Evolutionary conservation across 1,284 basidiomycete genomes (phyloP), one percentile per base, ranked within the genome.

Genomic region (Pisolithus thermaeus): DNA sequence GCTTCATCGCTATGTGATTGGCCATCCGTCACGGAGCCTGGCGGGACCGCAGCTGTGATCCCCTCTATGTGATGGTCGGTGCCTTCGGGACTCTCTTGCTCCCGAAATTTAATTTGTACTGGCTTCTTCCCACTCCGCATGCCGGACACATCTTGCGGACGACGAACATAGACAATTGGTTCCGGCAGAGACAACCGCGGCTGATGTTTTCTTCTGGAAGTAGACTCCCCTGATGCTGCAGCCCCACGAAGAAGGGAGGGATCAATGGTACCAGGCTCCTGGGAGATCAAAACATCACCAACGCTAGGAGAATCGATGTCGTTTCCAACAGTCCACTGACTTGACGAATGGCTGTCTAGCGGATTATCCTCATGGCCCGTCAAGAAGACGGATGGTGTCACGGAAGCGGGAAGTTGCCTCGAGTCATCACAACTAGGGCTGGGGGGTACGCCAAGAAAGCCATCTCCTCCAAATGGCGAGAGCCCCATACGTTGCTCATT

Each of bases 71-170:
- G 7, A 52, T 46, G 14, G 51, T 49, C 38, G 2, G 49, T 28
- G 8, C 46, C 1, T 3, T 51, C 32, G 27, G 52, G 23, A 11
- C 28, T 51, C 9, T 38, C 54, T 3, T 53, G 48, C 16, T 58
- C 58, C 4, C 64, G 67, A 20, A 66, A 66, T 43, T 68, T 66
- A 49, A 66, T 69, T 46, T 58, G 66, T 16, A 66, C 66, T 1
- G 55, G 23, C 20, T 62, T 64, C 48, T 63, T 69, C 18, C 46
- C 23, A 23, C 56, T 56, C 3, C 59, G 48, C 27, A 56, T 37
- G 38, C 59, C 14, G 27, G 65, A 61, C 7, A 58, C 49, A 42
- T 65, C 57, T 2, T 60, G 50, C 1, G 66, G 65, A 41, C 64
- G 59, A 43, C 64, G 67, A 14, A 66, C 42, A 42, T 66, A 66